phyloP scores from a whole-genome alignment of 2,329 filamentous ascomycete genomes.

The Lachnellula suecica region DNA sequence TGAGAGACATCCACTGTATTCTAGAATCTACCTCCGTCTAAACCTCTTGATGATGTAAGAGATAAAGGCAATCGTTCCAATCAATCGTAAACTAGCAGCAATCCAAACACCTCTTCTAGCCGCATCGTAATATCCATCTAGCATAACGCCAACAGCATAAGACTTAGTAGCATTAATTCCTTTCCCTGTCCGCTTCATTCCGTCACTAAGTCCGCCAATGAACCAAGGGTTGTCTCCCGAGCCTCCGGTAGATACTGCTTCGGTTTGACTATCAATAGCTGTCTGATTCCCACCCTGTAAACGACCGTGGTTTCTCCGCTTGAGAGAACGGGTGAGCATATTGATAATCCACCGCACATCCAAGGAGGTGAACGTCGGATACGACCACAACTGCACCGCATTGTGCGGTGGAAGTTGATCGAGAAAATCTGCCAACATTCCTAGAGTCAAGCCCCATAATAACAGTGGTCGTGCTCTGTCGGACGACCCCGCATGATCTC shows the following conservation, averaged over 20 bases:
- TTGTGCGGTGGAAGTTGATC: conserved; percentile 64
- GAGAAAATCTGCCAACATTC: conserved; percentile 66
- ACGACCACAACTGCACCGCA: conserved; percentile 63
- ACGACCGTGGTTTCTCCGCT: conserved; percentile 44
- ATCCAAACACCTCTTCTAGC: conserved; percentile 29
- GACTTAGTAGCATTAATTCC: conserved; percentile 20
- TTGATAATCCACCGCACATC: conserved; percentile 61
- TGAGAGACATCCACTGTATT: background rate
- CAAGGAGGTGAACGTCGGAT: conserved; percentile 64
- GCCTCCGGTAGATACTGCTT: conserved; percentile 18
- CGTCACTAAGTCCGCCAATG: conserved; percentile 18
- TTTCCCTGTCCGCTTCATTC: conserved; percentile 12
- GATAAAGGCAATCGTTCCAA: conserved; percentile 5
- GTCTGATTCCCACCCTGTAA: conserved; percentile 30
- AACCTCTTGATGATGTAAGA: conserved; percentile 1
- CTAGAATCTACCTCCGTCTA: background rate
- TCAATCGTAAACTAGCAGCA: conserved; percentile 20
- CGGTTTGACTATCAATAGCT: conserved; percentile 28
- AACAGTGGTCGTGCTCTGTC: conserved; percentile 47
- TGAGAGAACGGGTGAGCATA: conserved; percentile 57
- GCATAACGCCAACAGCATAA: conserved; percentile 30
- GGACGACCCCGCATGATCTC: conserved; percentile 31
- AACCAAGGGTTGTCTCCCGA: conserved; percentile 21
- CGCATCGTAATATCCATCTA: conserved; percentile 34
- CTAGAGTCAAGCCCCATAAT: conserved; percentile 68